Evolutionary conservation across 2,329 filamentous ascomycete genomes (phyloP), one percentile per base, ranked within the genome.

Genomic region (Hymenoscyphus salicellus): DNA sequence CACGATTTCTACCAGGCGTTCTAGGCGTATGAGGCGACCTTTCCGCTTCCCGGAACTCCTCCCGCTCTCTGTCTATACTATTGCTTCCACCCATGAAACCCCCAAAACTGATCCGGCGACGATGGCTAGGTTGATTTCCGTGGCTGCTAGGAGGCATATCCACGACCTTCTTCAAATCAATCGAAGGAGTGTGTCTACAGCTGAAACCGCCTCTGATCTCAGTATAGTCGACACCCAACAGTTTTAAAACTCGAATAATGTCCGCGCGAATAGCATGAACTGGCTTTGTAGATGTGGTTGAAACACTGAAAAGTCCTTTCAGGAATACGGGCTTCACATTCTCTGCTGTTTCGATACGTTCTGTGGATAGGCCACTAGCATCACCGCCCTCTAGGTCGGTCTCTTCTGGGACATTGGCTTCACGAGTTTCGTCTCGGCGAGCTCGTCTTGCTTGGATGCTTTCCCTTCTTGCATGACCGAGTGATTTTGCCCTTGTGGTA

Each of bases 301-400:
- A 96, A 62, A 98, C 95, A 73, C 94, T 98, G 79, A 99, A 98
- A 20, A 99, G 83, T 4, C 95, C 95, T 78, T 98, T 99, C 64
- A 99, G 85, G 76, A 90, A 98, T 2, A 98, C 95, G 0, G 95
- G 95, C 76, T 97, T 97, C 61, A 94, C 89, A 66, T 94, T 86
- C 70, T 96, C 92, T 5, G 90, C 88, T 70, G 86, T 87, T 66
- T 86, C 84, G 10, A 89, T 77, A 28, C 84, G 79, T 49, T 89
- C 86, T 1, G 83, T 86, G 8, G 86, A 89, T 32, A 83, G 77
- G 3, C 85, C 84, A 65, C 85, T 88, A 38, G 81, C 81, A 64
- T 87, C 84, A 20, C 84, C 86, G 30, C 92, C 79, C 64, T 97
- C 93, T 58, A 88, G 85, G 73, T 96, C 92, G 0, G 93, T 96